Evolutionary conservation across 2,329 filamentous ascomycete genomes (phyloP).

Genomic region (Exophiala mesophila): DNA sequence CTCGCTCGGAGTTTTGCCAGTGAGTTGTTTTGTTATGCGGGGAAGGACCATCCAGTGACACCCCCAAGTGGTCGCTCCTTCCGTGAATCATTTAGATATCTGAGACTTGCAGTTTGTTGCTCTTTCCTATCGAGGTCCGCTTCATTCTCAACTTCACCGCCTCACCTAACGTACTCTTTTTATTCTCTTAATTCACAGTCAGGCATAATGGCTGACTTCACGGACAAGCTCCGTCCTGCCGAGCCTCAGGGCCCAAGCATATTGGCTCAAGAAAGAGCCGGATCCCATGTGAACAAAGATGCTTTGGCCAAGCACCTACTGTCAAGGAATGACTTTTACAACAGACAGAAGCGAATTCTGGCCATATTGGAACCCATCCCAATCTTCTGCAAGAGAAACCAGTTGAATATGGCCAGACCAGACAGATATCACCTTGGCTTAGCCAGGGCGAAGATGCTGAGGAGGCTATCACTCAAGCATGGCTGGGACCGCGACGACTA

Average conservation of each 20-base stretch:
- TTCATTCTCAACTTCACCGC: no score
- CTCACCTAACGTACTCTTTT: no score
- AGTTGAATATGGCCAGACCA: slow-evolving; percentile 48
- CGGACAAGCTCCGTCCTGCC: slow-evolving; percentile 44
- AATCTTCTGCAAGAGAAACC: slow-evolving; percentile 48
- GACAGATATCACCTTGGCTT: slow-evolving; percentile 51
- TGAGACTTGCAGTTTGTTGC: no score
- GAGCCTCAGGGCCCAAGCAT: slow-evolving; percentile 43
- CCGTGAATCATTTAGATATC: no score
- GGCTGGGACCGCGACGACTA: slow-evolving; percentile 48
- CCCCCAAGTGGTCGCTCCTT: no score
- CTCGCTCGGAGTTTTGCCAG: no score
- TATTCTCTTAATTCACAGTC: slow-evolving; percentile 35
- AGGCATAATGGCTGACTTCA: slow-evolving; percentile 44
- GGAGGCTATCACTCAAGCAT: slow-evolving; percentile 43
- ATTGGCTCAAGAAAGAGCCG: slow-evolving; percentile 42
- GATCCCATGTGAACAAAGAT: slow-evolving; percentile 41
- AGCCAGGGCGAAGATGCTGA: slow-evolving; percentile 48
- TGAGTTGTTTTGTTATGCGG: no score
- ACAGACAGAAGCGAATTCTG: slow-evolving; percentile 45
- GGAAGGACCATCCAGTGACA: no score
- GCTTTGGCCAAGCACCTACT: slow-evolving; percentile 46
- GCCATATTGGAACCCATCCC: slow-evolving; percentile 42
- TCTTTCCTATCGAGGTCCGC: no score
- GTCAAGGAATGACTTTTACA: slow-evolving; percentile 44